Base-by-base conservation (phyloP, 75 land plant genomes). In the Pinus taeda region DNA sequence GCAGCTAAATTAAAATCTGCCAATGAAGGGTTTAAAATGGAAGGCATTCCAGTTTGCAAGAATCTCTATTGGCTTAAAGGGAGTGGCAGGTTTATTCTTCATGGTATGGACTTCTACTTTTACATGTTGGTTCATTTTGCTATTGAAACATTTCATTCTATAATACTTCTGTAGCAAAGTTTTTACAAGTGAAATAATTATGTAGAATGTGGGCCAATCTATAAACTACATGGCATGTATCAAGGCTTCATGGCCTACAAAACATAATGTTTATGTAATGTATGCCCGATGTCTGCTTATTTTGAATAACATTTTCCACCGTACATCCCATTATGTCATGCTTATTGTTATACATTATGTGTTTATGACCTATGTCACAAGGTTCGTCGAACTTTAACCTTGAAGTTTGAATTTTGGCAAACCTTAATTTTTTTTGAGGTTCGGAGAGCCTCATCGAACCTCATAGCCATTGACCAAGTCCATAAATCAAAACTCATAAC, bases 31-130 rank as follows among this genome's bases (percentile, higher is more conserved):
- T 89, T 97, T 69, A 84, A 84, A 63, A 82, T 81, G 83, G 99
- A 93, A 33, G 98, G 95, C 3, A 59, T 97, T 18, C 77, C 77
- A 73, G 73, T 97, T 24, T 88, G 91, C 59, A 79, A 88, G 7
- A 93, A 93, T 75, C 78, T 97, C 60, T 87, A 73, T 76, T 97
- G 98, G 96, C 86, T 97, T 65, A 88, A 85, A 80, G 98, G 98
- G 73, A 93, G 98, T 81, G 99, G 98, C 60, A 88, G 86, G 79
- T 87, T 97, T 76, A 62, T 77, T 59, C 88, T 95, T 57, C 83
- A 88, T 59, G 96, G 99, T 97, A 75, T 18, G 58, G 45, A 42
- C 49, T 64, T 64, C 56, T 21, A 36, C 5, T 45, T 66, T 59
- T 39, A 62, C 61, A 11, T 61, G 59, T 39, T 17, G 36, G 36